Percentiles rank a stretch among this genome's conserved stretches.
Conservation (phyloP, 768 basidiomycete genomes). For the Leucocoprinus birnbaumii region DNA sequence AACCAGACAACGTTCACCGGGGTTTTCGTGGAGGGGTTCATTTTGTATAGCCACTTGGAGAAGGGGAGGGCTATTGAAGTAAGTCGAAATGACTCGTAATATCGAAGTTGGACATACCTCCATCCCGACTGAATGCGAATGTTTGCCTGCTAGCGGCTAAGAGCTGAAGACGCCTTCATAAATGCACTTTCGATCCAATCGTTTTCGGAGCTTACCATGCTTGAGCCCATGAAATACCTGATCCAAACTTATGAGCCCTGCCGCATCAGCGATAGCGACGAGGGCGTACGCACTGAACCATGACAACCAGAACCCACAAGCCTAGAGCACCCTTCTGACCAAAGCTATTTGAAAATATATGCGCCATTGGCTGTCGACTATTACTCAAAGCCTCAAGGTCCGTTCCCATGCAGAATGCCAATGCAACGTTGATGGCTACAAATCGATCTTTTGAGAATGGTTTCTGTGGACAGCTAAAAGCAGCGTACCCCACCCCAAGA, state of each 20-base stretch:
- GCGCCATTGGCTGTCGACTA: conserved; percentile 59
- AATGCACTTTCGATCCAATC: not conserved
- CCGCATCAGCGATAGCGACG: no score
- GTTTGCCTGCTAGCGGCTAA: conserved; percentile 48
- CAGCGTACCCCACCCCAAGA: conserved; percentile 59
- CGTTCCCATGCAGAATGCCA: conserved; percentile 61
- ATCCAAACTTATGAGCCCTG: no score
- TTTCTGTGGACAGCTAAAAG: no score
- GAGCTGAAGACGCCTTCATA: conserved; percentile 17
- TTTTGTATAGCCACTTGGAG: conserved; percentile 55
- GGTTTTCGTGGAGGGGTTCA: conserved; percentile 53
- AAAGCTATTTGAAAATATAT: conserved; percentile 50
- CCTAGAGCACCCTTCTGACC: conserved; percentile 34
- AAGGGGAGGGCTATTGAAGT: conserved; percentile 54
- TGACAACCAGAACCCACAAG: conserved; percentile 36
- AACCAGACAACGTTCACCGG: conserved; percentile 62
- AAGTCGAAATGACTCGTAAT: no score
- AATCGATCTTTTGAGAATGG: not conserved
- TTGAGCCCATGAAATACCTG: conserved; percentile 60
- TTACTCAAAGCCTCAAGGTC: conserved; percentile 39
- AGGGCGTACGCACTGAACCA: conserved; percentile 31
- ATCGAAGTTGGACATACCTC: no score
- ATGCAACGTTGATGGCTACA: conserved; percentile 54
- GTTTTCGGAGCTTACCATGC: conserved; percentile 32
- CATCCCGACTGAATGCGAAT: conserved; percentile 70